Conservation (phyloP, 169 alveolate species). For the Plasmodium cynomolgi region DNA sequence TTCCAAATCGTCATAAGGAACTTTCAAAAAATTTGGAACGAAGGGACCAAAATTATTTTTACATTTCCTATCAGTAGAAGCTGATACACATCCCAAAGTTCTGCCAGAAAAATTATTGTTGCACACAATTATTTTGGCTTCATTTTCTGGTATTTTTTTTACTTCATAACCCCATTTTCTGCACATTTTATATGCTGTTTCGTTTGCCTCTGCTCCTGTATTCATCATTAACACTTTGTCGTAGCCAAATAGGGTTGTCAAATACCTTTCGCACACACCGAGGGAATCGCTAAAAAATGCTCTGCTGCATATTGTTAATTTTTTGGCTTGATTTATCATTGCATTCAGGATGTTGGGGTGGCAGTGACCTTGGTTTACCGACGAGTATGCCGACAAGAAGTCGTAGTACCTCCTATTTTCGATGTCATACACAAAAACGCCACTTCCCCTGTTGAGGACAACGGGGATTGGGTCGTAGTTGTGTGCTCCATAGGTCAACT, state of each 20-base stretch:
- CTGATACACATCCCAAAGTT: constrained; percentile 91
- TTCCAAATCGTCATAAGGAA: constrained; percentile 79
- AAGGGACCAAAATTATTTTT: constrained; percentile 90
- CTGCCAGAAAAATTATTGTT: constrained; percentile 93
- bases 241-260: constrained; percentile 88
- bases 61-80: constrained; percentile 91
- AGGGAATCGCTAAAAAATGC: constrained; percentile 90
- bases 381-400: constrained; percentile 91
- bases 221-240: constrained; percentile 93
- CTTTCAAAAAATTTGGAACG: constrained; percentile 77
- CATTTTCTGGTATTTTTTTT: constrained; percentile 89
- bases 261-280: constrained; percentile 86
- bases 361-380: constrained; percentile 92
- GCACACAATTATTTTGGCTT: constrained; percentile 89
- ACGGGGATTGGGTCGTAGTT: constrained; percentile 94
- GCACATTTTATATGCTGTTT: constrained; percentile 93
- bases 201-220: constrained; percentile 95
- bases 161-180: constrained; percentile 96
- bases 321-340: constrained; percentile 88
- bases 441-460: constrained; percentile 88
- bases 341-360: constrained; percentile 93
- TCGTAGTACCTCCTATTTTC: constrained; percentile 92
- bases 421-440: constrained; percentile 78
- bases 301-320: constrained; percentile 89
- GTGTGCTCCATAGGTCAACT: constrained; percentile 87